Evolutionary conservation across 208 protist genomes (phyloP), one percentile per base, ranked within the genome.

Genomic region (Tritrichomonas musculus): DNA sequence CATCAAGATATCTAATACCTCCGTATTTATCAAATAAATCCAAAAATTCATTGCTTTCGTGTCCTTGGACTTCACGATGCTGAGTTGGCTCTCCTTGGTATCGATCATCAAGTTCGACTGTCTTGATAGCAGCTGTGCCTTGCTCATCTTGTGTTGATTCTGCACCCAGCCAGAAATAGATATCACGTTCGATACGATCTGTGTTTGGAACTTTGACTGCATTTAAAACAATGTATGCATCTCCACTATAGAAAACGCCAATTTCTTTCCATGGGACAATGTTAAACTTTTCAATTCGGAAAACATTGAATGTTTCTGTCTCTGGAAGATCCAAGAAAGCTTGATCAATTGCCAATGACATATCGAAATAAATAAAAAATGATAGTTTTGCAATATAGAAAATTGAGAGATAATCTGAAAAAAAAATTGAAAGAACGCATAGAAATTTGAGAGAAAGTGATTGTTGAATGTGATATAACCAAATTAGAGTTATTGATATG

Each of bases 51-150:
- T 53, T 75, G 64, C 77, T 92, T 93, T 95, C 94, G 44, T 92
- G 39, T 36, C 93, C 93, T 75, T 95, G 93, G 49, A 92, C 55
- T 93, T 96, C 95, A 53, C 95, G 92, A 72, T 95, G 93, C 88
- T 96, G 95, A 27, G 94, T 69, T 27, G 95, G 93, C 17, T 65
- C 47, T 25, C 93, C 94, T 53, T 93, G 93, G 4, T 95, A 94
- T 20, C 93, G 1, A 64, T 95, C 94, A 92, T 96, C 95, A 25
- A 95, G 93, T 93, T 96, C 95, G 47, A 96, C 94, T 20, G 95
- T 92, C 84, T 95, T 95, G 66, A 94, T 95, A 27, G 95, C 94
- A 11, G 95, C 95, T 20, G 92, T 93, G 27, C 94, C 95, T 50
- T 64, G 57, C 53, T 96, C 95, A 60, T 96, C 95, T 44, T 93